Conservation (phyloP, 257 asterid species). For the Striga asiatica region DNA sequence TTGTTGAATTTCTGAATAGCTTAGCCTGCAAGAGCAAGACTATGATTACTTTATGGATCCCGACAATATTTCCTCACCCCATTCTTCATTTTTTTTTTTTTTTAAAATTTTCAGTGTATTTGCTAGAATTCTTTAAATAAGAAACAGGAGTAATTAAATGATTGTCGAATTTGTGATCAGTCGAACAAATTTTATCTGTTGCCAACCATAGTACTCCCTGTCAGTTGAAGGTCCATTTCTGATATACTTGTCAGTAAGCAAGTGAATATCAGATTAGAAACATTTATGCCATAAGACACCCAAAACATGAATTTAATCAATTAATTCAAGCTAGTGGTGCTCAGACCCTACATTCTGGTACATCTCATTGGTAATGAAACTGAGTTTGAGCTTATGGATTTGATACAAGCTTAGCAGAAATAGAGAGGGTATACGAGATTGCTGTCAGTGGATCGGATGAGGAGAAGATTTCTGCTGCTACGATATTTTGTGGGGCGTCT, state of each 20-base stretch:
- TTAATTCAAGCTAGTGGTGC: constrained; percentile 10
- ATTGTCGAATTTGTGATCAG: not conserved
- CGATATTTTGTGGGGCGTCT: constrained; percentile 88
- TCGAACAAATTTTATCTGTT: not conserved
- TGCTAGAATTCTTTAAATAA: not conserved
- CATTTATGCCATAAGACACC: not conserved
- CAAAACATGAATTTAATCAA: constrained; percentile 1
- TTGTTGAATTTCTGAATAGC: not conserved
- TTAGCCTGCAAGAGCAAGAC: not conserved
- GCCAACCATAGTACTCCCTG: constrained; percentile 1
- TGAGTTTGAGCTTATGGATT: constrained; percentile 54
- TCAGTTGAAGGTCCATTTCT: constrained; percentile 12
- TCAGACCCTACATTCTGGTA: constrained; percentile 8
- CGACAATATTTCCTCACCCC: not conserved
- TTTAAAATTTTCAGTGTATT: no score
- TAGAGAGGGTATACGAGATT: constrained; percentile 86
- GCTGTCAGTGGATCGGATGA: constrained; percentile 82
- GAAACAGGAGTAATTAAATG: not conserved
- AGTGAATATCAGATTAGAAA: not conserved
- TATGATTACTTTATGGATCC: not conserved
- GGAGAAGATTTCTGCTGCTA: constrained; percentile 92
- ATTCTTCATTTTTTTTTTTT: not conserved
- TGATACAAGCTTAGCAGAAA: constrained; percentile 94
- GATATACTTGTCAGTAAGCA: constrained; percentile 4
- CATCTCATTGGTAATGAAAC: constrained; percentile 32